A percentile compares a stretch with the other conserved stretches of the same genome.
Evolutionary conservation across 805 yeast species (phyloP).

Genomic region (Wickerhamiella sorbophila): DNA sequence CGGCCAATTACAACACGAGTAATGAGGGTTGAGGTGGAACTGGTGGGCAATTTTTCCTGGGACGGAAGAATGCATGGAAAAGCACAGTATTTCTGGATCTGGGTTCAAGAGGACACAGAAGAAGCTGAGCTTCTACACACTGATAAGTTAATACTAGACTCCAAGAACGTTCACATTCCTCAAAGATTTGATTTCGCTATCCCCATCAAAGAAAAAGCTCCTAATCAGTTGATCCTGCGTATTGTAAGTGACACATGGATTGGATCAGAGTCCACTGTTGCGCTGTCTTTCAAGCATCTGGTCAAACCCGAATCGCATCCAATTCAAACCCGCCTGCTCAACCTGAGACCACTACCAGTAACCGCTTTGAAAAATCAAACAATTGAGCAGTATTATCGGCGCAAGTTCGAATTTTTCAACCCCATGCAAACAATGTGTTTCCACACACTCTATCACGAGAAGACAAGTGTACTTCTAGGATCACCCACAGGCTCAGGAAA

Average conservation of each 20-base stretch:
- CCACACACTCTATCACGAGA: slow-evolving; percentile 69
- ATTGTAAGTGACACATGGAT: slow-evolving; percentile 79
- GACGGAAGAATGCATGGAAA: slow-evolving; percentile 67
- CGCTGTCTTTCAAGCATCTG: slow-evolving; percentile 79
- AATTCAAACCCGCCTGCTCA: slow-evolving; percentile 62
- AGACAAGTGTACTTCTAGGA: slow-evolving; percentile 77
- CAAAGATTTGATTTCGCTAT: slow-evolving; percentile 86
- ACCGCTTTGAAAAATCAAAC: slow-evolving; percentile 58
- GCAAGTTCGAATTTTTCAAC: slow-evolving; percentile 71
- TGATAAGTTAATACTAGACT: slow-evolving; percentile 61
- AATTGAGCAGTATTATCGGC: slow-evolving; percentile 53
- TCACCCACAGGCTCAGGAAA: slow-evolving; percentile 99
- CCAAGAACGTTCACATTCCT: slow-evolving; percentile 35
- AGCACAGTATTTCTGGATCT: slow-evolving; percentile 80
- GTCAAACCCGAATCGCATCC: slow-evolving; percentile 82
- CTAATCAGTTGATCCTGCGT: slow-evolving; percentile 71
- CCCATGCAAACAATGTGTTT: slow-evolving; percentile 98
- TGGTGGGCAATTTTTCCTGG: slow-evolving; percentile 77
- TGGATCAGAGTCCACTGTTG: slow-evolving; percentile 62
- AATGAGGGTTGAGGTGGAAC: slow-evolving; percentile 56
- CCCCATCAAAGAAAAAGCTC: slow-evolving; percentile 79
- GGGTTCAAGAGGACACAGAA: slow-evolving; percentile 70
- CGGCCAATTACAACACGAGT: slow-evolving; percentile 83
- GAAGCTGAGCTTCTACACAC: slow-evolving; percentile 60
- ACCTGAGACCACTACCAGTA: slow-evolving; percentile 74